phyloP scores from a whole-genome alignment of 345 rosid genomes.

The Viola odorata region DNA sequence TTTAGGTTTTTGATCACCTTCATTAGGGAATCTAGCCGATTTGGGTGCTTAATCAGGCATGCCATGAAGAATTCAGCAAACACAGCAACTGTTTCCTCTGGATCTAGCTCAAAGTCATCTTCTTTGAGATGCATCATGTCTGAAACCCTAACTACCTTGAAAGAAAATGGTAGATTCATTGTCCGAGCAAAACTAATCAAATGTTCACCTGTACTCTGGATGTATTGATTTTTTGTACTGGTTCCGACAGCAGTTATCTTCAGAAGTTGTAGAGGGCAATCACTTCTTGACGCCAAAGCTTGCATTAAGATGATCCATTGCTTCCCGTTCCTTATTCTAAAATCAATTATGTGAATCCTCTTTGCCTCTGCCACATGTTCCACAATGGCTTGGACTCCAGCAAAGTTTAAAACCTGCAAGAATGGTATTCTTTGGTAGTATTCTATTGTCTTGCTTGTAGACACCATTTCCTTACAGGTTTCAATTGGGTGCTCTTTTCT shows the following conservation, averaged over 20 bases:
- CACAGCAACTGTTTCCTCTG: constrained; percentile 37
- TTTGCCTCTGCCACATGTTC: constrained; percentile 23
- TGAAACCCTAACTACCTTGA: constrained; percentile 34
- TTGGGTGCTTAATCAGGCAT: constrained; percentile 21
- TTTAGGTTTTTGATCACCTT: constrained; percentile 27
- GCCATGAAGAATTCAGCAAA: constrained; percentile 15
- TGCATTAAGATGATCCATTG: constrained; percentile 33
- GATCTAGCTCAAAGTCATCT: constrained; percentile 32
- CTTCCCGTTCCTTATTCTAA: constrained; percentile 14
- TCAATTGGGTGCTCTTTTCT: background rate
- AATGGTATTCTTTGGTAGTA: constrained; percentile 18
- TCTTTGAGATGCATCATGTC: constrained; percentile 45
- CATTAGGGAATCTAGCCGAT: constrained; percentile 39
- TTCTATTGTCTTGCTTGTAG: background rate
- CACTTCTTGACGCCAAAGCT: constrained; percentile 15
- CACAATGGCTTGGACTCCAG: constrained; percentile 29
- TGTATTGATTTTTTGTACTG: constrained; percentile 8
- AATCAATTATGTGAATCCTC: constrained; percentile 34
- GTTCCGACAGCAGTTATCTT: constrained; percentile 40
- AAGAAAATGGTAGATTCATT: constrained; percentile 37
- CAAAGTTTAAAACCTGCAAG: constrained; percentile 21
- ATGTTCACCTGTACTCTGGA: constrained; percentile 40
- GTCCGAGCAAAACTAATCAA: constrained; percentile 35
- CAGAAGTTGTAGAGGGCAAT: constrained; percentile 22
- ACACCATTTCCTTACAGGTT: constrained; percentile 1